Evolutionary conservation across 2,329 filamentous ascomycete species (phyloP).

Genomic region (Dothideomycetidae sp.): DNA sequence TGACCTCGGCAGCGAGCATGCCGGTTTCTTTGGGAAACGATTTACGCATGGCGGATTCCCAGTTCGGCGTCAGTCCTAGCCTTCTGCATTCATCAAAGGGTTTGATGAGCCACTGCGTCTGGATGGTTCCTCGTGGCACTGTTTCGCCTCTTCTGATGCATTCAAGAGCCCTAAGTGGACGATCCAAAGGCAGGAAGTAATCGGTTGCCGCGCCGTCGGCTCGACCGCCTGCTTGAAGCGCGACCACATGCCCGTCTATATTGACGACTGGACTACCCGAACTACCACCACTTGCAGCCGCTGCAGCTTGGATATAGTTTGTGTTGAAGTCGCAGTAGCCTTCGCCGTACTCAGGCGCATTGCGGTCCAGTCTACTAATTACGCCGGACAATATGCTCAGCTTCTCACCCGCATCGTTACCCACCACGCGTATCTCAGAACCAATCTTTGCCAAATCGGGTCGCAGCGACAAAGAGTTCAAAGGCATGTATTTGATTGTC

Average conservation of each 20-base stretch:
- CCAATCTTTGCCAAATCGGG: slow-evolving; percentile 81
- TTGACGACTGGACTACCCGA: slow-evolving; percentile 98
- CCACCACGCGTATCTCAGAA: slow-evolving; percentile 88
- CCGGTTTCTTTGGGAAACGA: slow-evolving; percentile 86
- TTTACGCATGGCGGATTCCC: slow-evolving; percentile 73
- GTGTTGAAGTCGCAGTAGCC: slow-evolving; percentile 96
- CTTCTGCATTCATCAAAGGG: slow-evolving; percentile 94
- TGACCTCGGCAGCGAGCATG: slow-evolving; percentile 92
- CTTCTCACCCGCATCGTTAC: slow-evolving; percentile 97
- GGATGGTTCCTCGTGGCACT: slow-evolving; percentile 87
- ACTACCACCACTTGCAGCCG: slow-evolving; percentile 88
- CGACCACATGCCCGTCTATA: slow-evolving; percentile 81
- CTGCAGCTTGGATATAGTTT: slow-evolving; percentile 95
- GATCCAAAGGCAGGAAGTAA: slow-evolving; percentile 89
- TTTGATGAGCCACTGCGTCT: slow-evolving; percentile 93
- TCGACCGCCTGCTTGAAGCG: slow-evolving; percentile 83
- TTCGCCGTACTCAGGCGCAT: slow-evolving; percentile 94
- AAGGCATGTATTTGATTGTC: slow-evolving; percentile 91
- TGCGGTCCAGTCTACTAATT: slow-evolving; percentile 87
- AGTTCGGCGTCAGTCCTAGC: slow-evolving; percentile 67
- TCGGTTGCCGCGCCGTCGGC: slow-evolving; percentile 93
- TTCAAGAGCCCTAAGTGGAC: slow-evolving; percentile 71
- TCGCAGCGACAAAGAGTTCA: slow-evolving; percentile 63
- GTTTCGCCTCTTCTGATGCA: slow-evolving; percentile 64
- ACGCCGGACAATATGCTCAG: slow-evolving; percentile 95